A percentile compares a stretch with the other conserved stretches of the same genome.
These are phyloP conservation scores for Ajuga chamaepitys DNA, from an alignment of 257 asterid species.

Conservation along the genomic window DNA sequence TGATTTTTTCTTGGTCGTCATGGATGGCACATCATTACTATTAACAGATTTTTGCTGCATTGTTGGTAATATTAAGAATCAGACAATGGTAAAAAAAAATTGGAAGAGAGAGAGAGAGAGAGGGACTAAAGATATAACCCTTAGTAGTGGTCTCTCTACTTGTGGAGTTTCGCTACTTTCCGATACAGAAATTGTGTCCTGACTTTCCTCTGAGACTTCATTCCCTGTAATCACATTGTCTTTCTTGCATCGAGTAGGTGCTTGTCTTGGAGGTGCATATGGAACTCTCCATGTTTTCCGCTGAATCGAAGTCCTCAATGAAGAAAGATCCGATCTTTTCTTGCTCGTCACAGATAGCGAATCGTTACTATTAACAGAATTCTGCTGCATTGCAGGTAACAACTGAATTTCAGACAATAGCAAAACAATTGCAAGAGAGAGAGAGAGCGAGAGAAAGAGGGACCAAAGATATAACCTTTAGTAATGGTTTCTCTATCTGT, in stretches of 20 bases:
- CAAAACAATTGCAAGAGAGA: neutral
- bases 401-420: neutral
- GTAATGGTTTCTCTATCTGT: slow-evolving; percentile 52
- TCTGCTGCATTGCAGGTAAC: slow-evolving; percentile 26
- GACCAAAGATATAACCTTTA: slow-evolving; percentile 33
- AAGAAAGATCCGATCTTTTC: slow-evolving; percentile 43
- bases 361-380: slow-evolving; percentile 27
- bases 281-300: slow-evolving; percentile 37
- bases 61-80: neutral
- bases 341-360: slow-evolving; percentile 44
- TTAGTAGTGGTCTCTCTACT: too few relatives aligned
- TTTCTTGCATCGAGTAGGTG: slow-evolving; percentile 30
- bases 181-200: too few relatives aligned
- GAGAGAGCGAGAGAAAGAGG: neutral
- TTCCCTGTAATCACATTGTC: slow-evolving; percentile 13
- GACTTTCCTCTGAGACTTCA: too few relatives aligned
- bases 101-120: too few relatives aligned
- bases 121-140: too few relatives aligned
- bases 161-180: too few relatives aligned
- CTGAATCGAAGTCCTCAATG: slow-evolving; percentile 39
- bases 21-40: slow-evolving; percentile 39
- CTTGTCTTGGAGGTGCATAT: slow-evolving; percentile 35
- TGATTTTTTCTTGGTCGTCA: slow-evolving; percentile 43
- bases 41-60: slow-evolving; percentile 30
- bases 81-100: too few relatives aligned